Evolutionary conservation across 208 protist genomes (phyloP).

Genomic region (Trypanosoma theileri): DNA sequence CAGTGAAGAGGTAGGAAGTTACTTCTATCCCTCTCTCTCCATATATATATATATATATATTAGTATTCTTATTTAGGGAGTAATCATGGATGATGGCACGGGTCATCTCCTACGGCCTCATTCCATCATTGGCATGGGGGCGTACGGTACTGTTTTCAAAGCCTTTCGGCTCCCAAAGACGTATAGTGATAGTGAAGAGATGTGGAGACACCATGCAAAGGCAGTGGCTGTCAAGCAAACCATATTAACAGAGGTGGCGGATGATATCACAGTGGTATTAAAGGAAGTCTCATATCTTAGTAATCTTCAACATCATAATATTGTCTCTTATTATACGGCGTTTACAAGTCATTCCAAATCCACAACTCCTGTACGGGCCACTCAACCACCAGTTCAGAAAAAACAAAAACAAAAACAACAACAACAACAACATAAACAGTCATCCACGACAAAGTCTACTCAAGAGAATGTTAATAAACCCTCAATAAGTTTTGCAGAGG

Average conservation of each 20-base stretch:
- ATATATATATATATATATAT: neutral
- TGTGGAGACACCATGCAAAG: slow-evolving; percentile 9
- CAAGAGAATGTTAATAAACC: slow-evolving; percentile 2
- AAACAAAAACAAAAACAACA: slow-evolving; percentile 1
- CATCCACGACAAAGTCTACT: neutral
- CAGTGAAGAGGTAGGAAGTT: too few species aligned
- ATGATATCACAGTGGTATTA: slow-evolving; percentile 33
- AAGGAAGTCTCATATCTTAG: slow-evolving; percentile 37
- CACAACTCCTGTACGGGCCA: neutral
- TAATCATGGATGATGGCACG: slow-evolving; percentile 38
- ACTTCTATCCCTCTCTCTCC: neutral
- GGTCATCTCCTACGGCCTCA: slow-evolving; percentile 29
- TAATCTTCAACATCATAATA: slow-evolving; percentile 33
- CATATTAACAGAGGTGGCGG: slow-evolving; percentile 27
- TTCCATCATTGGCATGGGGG: slow-evolving; percentile 33
- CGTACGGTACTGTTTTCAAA: slow-evolving; percentile 38
- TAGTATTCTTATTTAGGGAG: too few species aligned
- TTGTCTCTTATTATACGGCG: slow-evolving; percentile 29
- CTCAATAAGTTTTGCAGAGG: slow-evolving; percentile 10
- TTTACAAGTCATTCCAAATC: slow-evolving; percentile 15
- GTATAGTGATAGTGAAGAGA: slow-evolving; percentile 17
- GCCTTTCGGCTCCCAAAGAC: slow-evolving; percentile 21
- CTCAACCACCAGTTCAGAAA: neutral
- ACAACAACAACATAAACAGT: neutral
- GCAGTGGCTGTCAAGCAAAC: slow-evolving; percentile 34